These are phyloP conservation scores for Arthroderma uncinatum DNA, from an alignment of 2,329 filamentous ascomycete genomes.

Conservation along the genomic window DNA sequence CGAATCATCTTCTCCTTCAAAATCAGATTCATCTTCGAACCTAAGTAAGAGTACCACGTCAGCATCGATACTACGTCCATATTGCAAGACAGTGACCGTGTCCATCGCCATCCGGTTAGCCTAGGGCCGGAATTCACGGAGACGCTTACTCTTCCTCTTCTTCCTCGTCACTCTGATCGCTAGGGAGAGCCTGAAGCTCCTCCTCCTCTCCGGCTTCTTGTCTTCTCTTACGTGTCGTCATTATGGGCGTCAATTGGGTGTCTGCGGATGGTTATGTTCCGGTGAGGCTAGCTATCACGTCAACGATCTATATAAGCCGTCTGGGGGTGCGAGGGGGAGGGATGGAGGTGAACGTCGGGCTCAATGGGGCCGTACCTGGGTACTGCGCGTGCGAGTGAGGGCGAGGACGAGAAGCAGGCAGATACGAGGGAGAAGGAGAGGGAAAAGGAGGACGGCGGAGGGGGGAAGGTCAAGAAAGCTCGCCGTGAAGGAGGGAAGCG, in stretches of 20 bases:
- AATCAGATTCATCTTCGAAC: constrained; percentile 24
- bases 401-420: neutral
- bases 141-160: constrained; percentile 26
- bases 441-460: neutral
- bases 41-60: constrained; percentile 13
- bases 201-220: constrained; percentile 39
- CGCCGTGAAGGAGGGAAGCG: neutral
- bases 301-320: neutral
- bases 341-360: neutral
- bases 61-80: constrained; percentile 1
- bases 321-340: neutral
- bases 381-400: neutral
- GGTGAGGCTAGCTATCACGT: constrained; percentile 7
- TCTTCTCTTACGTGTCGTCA: constrained; percentile 42
- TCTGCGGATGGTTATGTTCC: neutral
- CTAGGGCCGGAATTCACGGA: neutral
- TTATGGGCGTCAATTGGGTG: constrained; percentile 17
- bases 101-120: neutral
- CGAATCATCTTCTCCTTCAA: constrained; percentile 20
- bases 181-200: constrained; percentile 39
- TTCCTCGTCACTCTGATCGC: constrained; percentile 41
- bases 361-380: neutral
- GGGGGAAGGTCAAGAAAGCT: neutral
- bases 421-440: neutral
- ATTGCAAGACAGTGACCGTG: neutral